Evolutionary conservation across 805 yeast species (phyloP), one percentile per base, ranked within the genome.

Genomic region (Candida pseudofarinosa): DNA sequence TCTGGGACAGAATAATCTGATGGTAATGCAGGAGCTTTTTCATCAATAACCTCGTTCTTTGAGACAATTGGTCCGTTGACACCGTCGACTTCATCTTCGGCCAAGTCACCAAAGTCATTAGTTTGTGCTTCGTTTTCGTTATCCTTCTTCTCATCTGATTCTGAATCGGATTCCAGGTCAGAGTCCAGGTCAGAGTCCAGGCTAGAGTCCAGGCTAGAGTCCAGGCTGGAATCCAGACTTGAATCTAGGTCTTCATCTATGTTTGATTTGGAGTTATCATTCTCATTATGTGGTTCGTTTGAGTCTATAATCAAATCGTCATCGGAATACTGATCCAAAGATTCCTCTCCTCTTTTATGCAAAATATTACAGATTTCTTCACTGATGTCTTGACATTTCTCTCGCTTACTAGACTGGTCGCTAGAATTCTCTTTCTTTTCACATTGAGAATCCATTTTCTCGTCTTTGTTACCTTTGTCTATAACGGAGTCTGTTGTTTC

Each of bases 1-100:
- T 68, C 74, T 1, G 74, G 75, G 17, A 91, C 73, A 12, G 53
- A 56, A 49, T 83, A 86, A 43, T 74, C 87, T 10, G 72, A 78
- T 0, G 96, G 95, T 2, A 91, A 60, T 17, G 65, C 65, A 0
- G 85, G 83, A 0, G 88, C 84, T 0, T 65, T 68, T 52, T 83
- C 96, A 41, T 87, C 88, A 0, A 64, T 50, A 2, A 82, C 62
- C 55, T 91, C 98, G 57, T 91, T 84, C 45, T 81, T 83, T 1
- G 97, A 88, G 23, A 69, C 60, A 17, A 91, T 85, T 0, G 96
- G 95, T 0, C 80, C 88, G 1, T 62, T 64, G 3, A 65, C 60
- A 1, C 58, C 50, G 8, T 67, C 74, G 0, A 69, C 76, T 17
- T 71, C 80, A 6, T 73, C 79, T 12, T 73, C 78, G 14, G 57